phyloP scores from a whole-genome alignment of 2,329 filamentous ascomycete genomes.

The Exophiala calicioides region DNA sequence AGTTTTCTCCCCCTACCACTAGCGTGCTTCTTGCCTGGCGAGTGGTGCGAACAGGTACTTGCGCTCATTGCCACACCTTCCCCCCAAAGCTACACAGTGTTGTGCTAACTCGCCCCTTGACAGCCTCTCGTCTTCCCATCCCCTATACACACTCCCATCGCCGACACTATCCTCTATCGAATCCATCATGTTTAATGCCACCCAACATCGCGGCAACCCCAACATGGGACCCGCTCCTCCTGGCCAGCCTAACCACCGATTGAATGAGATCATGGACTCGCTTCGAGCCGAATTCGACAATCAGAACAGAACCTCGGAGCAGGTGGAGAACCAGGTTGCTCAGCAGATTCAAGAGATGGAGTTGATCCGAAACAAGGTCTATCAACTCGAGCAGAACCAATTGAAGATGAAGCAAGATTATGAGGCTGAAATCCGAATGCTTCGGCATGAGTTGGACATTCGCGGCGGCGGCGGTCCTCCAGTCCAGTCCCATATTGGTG shows the following conservation, averaged over 20 bases:
- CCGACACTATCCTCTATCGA: constrained; percentile 1
- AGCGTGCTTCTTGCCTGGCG: constrained; percentile 20
- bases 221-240: constrained; percentile 48
- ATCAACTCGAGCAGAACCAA: constrained; percentile 86
- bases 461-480: constrained; percentile 68
- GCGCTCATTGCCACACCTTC: constrained; percentile 12
- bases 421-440: constrained; percentile 82
- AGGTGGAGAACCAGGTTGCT: constrained; percentile 94
- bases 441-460: constrained; percentile 83
- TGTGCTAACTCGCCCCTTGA: too few relatives aligned
- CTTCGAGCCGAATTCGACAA: constrained; percentile 88
- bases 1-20: constrained; percentile 30
- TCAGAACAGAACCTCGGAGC: constrained; percentile 76
- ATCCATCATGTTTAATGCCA: constrained; percentile 31
- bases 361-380: constrained; percentile 89
- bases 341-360: constrained; percentile 94
- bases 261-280: constrained; percentile 89
- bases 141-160: background rate
- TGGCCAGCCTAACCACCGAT: constrained; percentile 62
- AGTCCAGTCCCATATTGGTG: constrained; percentile 64
- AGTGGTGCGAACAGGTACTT: constrained; percentile 20
- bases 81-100: constrained; percentile 6
- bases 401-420: constrained; percentile 90
- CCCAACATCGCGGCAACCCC: constrained; percentile 31
- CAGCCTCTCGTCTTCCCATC: too few relatives aligned